Evolutionary conservation across 2,329 filamentous ascomycete genomes (phyloP), one percentile per base, ranked within the genome.

Genomic region (Metarhizium brunneum): DNA sequence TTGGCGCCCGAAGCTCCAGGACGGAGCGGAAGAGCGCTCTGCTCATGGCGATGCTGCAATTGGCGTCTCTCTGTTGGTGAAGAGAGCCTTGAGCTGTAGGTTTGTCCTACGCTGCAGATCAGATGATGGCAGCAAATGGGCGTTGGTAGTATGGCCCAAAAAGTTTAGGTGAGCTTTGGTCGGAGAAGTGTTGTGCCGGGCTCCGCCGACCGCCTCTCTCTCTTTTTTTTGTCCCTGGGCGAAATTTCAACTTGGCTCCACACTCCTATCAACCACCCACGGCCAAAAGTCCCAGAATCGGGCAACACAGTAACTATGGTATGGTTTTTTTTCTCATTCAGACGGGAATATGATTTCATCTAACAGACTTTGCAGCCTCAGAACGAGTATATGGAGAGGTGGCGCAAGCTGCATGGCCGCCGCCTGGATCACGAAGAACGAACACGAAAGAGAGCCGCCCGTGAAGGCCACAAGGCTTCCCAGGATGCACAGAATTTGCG

Each of bases 401-500:
- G 84, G 78, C 78, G 81, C 65, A 71, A 73, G 63, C 68, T 72
- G 57, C 72, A 75, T 61, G 78, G 84, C 58, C 82, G 71, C 59
- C 70, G 76, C 56, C 76, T 82, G 59, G 90, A 95, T 70, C 83
- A 92, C 72, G 92, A 96, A 67, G 94, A 99, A 76, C 86, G 92
- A 62, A 77, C 79, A 57, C 88, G 94, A 66, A 99, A 99, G 81
- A 84, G 86, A 65, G 77, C 83, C 60, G 94, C 94, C 58, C 87
- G 94, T 76, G 90, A 95, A 76, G 87, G 84, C 58, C 92, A 99
- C 80, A 86, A 92, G 74, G 84, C 84, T 56, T 94, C 88, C 52
- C 82, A 94, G 68, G 87, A 96, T 76, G 91, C 94, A 29, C 92
- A 97, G 79, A 96, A 94, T 72, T 81, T 96, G 67, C 87, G 88